Conservation (phyloP, 768 basidiomycete genomes). For the Phylloporus arenicola region DNA sequence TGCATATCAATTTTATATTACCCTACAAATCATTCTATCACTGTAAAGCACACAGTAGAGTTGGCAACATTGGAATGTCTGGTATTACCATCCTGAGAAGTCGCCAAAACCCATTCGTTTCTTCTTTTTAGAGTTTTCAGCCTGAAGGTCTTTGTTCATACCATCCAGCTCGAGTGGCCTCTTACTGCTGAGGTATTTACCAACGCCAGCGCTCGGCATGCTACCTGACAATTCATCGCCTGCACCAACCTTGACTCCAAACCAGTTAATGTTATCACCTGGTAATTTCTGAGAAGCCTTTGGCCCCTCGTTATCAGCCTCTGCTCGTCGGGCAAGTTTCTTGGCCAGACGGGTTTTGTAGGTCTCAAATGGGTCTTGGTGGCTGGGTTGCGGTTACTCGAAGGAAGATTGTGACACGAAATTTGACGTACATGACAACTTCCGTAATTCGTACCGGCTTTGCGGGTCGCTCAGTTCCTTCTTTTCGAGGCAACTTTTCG, state of each 20-base stretch:
- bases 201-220: slow-evolving; percentile 46
- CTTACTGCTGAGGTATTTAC: slow-evolving; percentile 70
- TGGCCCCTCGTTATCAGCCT: slow-evolving; percentile 28
- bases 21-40: slow-evolving; percentile 6
- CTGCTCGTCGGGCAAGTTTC: slow-evolving; percentile 49
- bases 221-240: slow-evolving; percentile 32
- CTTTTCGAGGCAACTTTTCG: slow-evolving; percentile 75
- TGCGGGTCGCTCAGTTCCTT: slow-evolving; percentile 80
- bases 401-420: neutral
- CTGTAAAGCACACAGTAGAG: slow-evolving; percentile 9
- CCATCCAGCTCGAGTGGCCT: slow-evolving; percentile 33
- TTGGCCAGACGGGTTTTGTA: slow-evolving; percentile 82
- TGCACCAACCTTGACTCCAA: slow-evolving; percentile 75
- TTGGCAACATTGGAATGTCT: neutral
- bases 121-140: slow-evolving; percentile 67
- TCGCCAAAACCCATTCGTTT: slow-evolving; percentile 86
- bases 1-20: neutral
- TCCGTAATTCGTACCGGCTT: slow-evolving; percentile 84
- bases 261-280: slow-evolving; percentile 78
- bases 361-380: slow-evolving; percentile 93
- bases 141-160: slow-evolving; percentile 7
- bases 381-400: slow-evolving; percentile 39
- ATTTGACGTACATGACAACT: slow-evolving; percentile 66
- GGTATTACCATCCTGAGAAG: slow-evolving; percentile 69
- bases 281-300: slow-evolving; percentile 46